These are phyloP conservation scores for Akanthomyces dipterigenus DNA, from an alignment of 2,329 filamentous ascomycete genomes.

Conservation along the genomic window DNA sequence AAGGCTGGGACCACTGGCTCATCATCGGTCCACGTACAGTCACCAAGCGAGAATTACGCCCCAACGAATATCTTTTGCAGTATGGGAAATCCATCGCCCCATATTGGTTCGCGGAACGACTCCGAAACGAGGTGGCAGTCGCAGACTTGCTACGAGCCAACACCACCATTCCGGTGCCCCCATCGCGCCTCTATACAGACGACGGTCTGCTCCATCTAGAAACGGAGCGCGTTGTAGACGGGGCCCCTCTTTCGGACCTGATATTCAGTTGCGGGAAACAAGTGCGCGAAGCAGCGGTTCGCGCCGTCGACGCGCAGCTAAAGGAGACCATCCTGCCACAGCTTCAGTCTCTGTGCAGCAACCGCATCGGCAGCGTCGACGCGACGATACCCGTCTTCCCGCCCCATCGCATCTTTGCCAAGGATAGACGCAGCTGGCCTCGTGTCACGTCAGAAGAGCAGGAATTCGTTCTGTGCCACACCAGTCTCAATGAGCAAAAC, in stretches of 20 bases:
- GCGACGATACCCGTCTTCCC: not conserved
- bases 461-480: constrained; percentile 5
- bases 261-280: not conserved
- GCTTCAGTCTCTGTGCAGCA: not conserved
- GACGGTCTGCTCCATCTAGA: not conserved
- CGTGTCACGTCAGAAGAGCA: not conserved
- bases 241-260: not conserved
- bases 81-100: not conserved
- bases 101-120: not conserved
- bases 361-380: not conserved
- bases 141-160: not conserved
- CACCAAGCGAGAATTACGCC: not conserved
- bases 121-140: not conserved
- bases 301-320: not conserved
- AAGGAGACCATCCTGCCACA: not conserved
- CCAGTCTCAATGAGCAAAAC: not conserved
- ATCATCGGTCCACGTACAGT: not conserved
- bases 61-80: not conserved
- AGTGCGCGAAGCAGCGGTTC: not conserved
- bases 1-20: constrained; percentile 28
- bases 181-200: not conserved
- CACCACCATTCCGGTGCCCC: not conserved
- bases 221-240: not conserved
- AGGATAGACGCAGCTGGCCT: not conserved
- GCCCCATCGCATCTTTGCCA: not conserved